Percentiles rank a stretch among this genome's conserved stretches.
phyloP scores from a whole-genome alignment of 2,329 filamentous ascomycete species.

The Aspergillus ustus region DNA sequence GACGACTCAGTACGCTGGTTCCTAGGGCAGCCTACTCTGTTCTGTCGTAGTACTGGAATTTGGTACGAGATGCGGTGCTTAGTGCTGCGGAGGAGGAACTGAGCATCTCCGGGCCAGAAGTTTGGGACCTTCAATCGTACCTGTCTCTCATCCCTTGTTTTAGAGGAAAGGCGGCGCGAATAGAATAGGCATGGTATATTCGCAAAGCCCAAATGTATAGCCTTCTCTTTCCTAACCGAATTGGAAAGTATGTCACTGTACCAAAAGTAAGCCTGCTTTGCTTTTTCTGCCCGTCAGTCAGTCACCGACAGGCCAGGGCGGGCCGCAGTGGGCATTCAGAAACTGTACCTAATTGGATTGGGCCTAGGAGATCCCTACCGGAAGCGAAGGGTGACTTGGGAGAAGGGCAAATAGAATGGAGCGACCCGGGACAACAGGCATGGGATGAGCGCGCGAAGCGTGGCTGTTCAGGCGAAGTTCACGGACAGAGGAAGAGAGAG shows the following conservation, averaged over 20 bases:
- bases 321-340: constrained; percentile 3
- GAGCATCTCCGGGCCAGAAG: constrained; percentile 4
- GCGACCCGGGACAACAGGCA: constrained; percentile 3
- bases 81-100: neutral
- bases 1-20: neutral
- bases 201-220: constrained; percentile 1
- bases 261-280: constrained; percentile 8
- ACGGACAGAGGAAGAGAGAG: constrained; percentile 11
- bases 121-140: neutral
- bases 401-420: constrained; percentile 12
- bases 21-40: neutral
- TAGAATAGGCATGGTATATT: constrained; percentile 12
- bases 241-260: constrained; percentile 2
- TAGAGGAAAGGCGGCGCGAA: neutral
- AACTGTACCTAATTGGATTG: neutral
- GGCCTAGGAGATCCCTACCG: constrained; percentile 8
- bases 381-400: neutral
- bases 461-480: constrained; percentile 7
- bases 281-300: constrained; percentile 16
- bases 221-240: constrained; percentile 1
- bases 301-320: constrained; percentile 14
- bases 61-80: constrained; percentile 5
- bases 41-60: neutral
- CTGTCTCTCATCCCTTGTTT: constrained; percentile 7
- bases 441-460: constrained; percentile 8